These are phyloP conservation scores for Cyclostephanos invisitatus DNA, from an alignment of 108 stramenopile genomes.

Conservation along the genomic window DNA sequence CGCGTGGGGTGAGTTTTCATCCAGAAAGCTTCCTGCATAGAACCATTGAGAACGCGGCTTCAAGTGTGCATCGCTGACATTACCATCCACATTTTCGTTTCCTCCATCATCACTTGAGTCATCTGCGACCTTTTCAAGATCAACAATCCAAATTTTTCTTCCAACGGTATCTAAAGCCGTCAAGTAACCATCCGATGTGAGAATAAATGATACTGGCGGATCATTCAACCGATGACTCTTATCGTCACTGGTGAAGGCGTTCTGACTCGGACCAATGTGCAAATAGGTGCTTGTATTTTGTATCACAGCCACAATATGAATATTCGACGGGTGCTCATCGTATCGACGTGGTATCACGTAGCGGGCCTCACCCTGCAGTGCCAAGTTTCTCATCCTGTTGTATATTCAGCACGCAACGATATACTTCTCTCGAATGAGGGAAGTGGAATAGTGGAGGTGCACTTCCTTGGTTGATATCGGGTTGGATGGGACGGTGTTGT, in stretches of 20 bases:
- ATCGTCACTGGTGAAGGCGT: constrained; percentile 4
- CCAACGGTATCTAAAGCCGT: constrained; percentile 31
- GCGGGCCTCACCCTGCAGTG: constrained; percentile 31
- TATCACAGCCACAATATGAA: constrained; percentile 29
- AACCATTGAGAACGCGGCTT: constrained; percentile 38
- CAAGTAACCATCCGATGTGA: constrained; percentile 40
- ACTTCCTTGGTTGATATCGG: too few species aligned
- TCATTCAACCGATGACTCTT: background rate
- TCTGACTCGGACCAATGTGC: constrained; percentile 10
- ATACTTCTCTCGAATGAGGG: too few species aligned
- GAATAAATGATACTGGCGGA: constrained; percentile 34
- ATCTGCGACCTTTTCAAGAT: constrained; percentile 43
- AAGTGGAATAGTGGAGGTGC: too few species aligned
- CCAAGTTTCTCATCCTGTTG: constrained; percentile 25
- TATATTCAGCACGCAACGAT: background rate
- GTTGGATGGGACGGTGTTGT: too few species aligned
- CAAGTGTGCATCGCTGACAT: background rate
- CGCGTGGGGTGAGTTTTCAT: constrained; percentile 29
- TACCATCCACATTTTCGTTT: background rate
- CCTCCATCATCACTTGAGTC: constrained; percentile 23
- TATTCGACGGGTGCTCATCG: background rate
- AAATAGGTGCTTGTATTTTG: constrained; percentile 14
- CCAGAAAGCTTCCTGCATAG: constrained; percentile 42
- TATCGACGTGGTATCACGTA: constrained; percentile 10
- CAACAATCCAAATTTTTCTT: constrained; percentile 37